Evolutionary conservation across 2,329 filamentous ascomycete species (phyloP).

Genomic region (Colletotrichum noveboracense): DNA sequence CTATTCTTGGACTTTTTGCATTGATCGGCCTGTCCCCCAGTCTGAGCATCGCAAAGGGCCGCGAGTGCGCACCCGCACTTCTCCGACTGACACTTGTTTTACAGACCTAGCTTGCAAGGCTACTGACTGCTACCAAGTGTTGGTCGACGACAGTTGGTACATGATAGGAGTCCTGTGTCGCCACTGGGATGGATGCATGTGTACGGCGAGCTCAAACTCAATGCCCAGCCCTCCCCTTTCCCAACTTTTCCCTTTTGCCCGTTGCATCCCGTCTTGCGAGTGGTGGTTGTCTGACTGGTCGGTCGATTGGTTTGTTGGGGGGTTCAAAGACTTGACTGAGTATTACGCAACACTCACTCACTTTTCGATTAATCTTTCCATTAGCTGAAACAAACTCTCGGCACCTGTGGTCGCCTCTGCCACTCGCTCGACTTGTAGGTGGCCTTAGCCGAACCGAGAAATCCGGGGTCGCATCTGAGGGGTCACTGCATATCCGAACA

Average conservation of each 20-base stretch:
- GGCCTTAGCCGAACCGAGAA: neutral
- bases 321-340: neutral
- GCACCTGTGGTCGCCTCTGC: neutral
- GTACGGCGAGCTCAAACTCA: neutral
- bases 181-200: neutral
- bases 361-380: neutral
- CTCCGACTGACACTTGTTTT: neutral
- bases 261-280: neutral
- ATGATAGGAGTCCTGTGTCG: neutral
- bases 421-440: neutral
- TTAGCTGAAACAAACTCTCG: constrained; percentile 16
- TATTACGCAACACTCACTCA: constrained; percentile 9
- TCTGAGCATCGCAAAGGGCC: neutral
- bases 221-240: neutral
- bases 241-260: neutral
- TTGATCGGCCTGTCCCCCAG: constrained; percentile 7
- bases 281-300: neutral
- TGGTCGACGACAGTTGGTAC: neutral
- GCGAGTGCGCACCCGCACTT: neutral
- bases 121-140: neutral
- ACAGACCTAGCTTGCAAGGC: neutral
- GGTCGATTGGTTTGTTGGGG: neutral
- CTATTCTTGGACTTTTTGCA: constrained; percentile 16
- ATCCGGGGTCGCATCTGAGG: neutral
- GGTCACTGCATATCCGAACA: neutral